Evolutionary conservation across 495 filamentous ascomycete genomes (phyloP).

Genomic region (Pseudotulostoma volvatum): DNA sequence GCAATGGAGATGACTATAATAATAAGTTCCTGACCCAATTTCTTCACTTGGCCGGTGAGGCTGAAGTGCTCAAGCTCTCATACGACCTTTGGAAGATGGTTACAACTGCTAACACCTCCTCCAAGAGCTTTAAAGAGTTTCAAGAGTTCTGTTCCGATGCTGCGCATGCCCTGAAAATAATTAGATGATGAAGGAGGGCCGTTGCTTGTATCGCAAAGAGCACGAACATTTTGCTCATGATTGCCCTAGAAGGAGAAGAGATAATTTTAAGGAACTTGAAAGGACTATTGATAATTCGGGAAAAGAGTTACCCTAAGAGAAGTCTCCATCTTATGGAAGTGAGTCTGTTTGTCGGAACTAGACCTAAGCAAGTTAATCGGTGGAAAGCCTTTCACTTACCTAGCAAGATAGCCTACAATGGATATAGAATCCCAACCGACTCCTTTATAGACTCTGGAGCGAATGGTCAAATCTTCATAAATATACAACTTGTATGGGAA

Average conservation of each 20-base stretch:
- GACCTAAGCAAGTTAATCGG: constrained; percentile 3
- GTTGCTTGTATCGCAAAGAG: neutral
- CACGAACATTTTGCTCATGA: neutral
- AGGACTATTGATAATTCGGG: neutral
- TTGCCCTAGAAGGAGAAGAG: neutral
- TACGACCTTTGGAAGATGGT: neutral
- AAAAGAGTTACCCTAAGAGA: constrained; percentile 2
- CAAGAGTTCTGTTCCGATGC: too few species aligned
- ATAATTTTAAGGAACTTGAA: neutral
- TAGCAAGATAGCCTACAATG: constrained; percentile 4
- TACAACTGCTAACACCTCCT: too few species aligned
- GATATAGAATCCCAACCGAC: neutral
- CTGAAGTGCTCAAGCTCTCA: neutral
- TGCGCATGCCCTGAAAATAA: neutral
- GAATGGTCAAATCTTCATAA: constrained; percentile 2
- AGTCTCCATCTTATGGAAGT: constrained; percentile 2
- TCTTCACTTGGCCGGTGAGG: constrained; percentile 1
- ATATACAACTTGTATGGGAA: constrained; percentile 1
- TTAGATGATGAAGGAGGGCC: neutral
- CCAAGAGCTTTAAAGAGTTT: neutral
- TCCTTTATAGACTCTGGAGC: neutral
- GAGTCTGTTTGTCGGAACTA: neutral
- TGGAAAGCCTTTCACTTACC: constrained; percentile 2
- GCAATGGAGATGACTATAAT: constrained; percentile 1
- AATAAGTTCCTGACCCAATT: constrained; percentile 5